Evolutionary conservation across 495 filamentous ascomycete genomes (phyloP).

Genomic region (Hypoxylon crocopeplum): DNA sequence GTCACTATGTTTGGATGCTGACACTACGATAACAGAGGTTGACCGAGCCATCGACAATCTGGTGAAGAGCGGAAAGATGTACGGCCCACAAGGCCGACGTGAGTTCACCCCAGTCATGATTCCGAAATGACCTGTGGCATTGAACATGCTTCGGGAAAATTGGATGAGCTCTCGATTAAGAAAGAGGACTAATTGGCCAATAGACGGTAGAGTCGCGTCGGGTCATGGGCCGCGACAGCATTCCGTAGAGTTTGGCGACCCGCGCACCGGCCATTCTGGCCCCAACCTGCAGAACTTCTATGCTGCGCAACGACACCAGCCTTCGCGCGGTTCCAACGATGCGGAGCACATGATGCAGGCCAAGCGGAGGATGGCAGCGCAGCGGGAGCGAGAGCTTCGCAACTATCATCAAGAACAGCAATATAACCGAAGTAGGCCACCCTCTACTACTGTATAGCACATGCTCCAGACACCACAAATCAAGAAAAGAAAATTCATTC

Average conservation of each 20-base stretch:
- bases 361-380: slow-evolving; percentile 97
- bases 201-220: slow-evolving; percentile 52
- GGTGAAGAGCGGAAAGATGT: slow-evolving; percentile 93
- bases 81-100: slow-evolving; percentile 74
- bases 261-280: slow-evolving; percentile 74
- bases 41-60: slow-evolving; percentile 96
- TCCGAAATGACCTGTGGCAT: slow-evolving; percentile 9
- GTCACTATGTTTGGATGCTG: slow-evolving; percentile 22
- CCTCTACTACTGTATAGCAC: slow-evolving; percentile 67
- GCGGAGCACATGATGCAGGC: slow-evolving; percentile 98
- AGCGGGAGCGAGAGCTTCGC: slow-evolving; percentile 97
- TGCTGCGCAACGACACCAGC: slow-evolving; percentile 89
- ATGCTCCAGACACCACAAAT: slow-evolving; percentile 58
- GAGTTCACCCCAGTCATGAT: slow-evolving; percentile 66
- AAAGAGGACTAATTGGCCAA: slow-evolving; percentile 24
- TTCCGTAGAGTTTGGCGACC: slow-evolving; percentile 78
- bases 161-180: slow-evolving; percentile 10
- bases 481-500: slow-evolving; percentile 49
- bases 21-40: slow-evolving; percentile 73
- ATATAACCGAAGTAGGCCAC: slow-evolving; percentile 94
- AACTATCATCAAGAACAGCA: slow-evolving; percentile 99
- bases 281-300: slow-evolving; percentile 93
- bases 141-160: slow-evolving; percentile 3
- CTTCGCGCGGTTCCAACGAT: slow-evolving; percentile 82
- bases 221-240: slow-evolving; percentile 70